Base-by-base conservation (phyloP, 306 rosid species). In the Rosa persica region DNA sequence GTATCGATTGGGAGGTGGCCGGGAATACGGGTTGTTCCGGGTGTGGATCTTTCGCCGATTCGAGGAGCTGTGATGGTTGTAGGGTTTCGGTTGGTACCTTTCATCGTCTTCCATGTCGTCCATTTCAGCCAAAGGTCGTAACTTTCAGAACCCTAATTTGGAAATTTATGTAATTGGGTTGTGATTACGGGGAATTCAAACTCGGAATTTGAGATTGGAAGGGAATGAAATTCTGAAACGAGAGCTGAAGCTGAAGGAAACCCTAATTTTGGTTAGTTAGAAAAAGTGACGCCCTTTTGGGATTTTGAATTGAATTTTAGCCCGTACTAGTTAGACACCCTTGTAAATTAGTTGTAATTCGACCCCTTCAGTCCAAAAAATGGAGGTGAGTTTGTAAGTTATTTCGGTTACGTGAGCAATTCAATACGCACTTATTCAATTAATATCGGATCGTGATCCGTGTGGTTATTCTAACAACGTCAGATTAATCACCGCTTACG, bases 51-150 rank as follows among this genome's bases (percentile, higher is more conserved):
- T 87, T 9, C 85, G 87, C 73, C 89, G 91, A 69, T 60, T 62
- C 17, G 87, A 76, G 16, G 88, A 81, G 84, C 77, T 80, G 47
- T 78, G 80, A 16, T 73, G 40, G 17, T 64, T n/a, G 79, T 82
- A 88, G 34, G 87, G 57, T n/a, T 87, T 89, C 3, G 82, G 80
- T 62, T 88, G 84, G 80, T 84, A 89, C 79, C 91, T 81, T 1
- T 85, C 83, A 11, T 88, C 92, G 39, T 87, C 91, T 67, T 87
- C 96, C 61, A 83, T 80, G 58, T 81, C 89, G 71, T 89, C 92
- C 92, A 89, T 84, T 19, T 66, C 23, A 22, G 78, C 68, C 27
- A 30, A 60, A 25, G 25, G 22, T 6, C 15, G 27, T 25, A 46
- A 57, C 20, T 49, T 42, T 42, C 10, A 48, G 15, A 68, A 38